Conservation (phyloP, 2,329 filamentous ascomycete genomes). For the Colletotrichum filicis region DNA sequence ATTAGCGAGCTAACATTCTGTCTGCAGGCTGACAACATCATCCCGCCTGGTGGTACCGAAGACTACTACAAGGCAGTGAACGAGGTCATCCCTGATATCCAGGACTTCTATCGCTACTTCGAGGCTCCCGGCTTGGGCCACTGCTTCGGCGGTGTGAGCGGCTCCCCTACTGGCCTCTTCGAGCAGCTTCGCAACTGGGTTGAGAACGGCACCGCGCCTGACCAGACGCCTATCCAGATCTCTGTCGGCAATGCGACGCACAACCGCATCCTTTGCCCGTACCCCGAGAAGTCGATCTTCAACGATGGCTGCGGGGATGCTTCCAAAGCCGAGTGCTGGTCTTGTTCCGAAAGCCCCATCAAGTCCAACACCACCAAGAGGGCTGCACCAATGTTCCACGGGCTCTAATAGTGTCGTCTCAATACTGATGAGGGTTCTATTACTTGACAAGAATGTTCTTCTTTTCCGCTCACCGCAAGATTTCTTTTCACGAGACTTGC, state of each 20-base stretch:
- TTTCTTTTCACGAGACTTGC: too few relatives aligned
- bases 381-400: background rate
- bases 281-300: conserved; percentile 43
- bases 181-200: conserved; percentile 43
- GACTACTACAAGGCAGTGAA: conserved; percentile 43
- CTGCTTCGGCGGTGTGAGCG: conserved; percentile 42
- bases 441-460: too few relatives aligned
- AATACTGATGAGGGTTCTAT: too few relatives aligned
- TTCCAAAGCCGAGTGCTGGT: conserved; percentile 4
- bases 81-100: conserved; percentile 33
- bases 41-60: conserved; percentile 36
- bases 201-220: conserved; percentile 42
- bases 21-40: conserved; percentile 36
- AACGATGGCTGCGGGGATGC: background rate
- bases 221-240: conserved; percentile 24
- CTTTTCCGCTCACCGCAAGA: too few relatives aligned
- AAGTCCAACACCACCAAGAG: background rate
- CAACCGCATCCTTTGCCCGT: conserved; percentile 52
- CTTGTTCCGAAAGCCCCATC: background rate
- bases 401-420: background rate
- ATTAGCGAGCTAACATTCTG: conserved; percentile 38
- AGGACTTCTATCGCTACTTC: conserved; percentile 46
- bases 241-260: conserved; percentile 32
- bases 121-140: conserved; percentile 45
- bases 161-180: conserved; percentile 39